Evolutionary conservation across 2,329 filamentous ascomycete genomes (phyloP).

Genomic region (Aphanocladium album): DNA sequence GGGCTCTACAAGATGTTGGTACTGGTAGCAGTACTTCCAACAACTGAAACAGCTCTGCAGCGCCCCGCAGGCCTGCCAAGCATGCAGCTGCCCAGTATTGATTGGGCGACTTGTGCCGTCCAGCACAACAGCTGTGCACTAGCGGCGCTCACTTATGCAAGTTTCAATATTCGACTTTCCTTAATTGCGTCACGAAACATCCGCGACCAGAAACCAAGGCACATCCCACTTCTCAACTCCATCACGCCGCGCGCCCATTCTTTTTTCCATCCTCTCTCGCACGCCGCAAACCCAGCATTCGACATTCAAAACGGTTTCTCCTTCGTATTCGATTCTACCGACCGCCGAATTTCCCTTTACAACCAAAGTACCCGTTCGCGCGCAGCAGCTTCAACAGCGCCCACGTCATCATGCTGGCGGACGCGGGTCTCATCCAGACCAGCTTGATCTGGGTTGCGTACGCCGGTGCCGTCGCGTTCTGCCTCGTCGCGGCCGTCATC

Average conservation of each 20-base stretch:
- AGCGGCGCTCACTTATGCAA: conserved; percentile 5
- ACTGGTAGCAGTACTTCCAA: neutral
- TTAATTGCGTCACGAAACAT: conserved; percentile 14
- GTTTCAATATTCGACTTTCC: neutral
- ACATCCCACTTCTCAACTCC: neutral
- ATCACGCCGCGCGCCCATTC: neutral
- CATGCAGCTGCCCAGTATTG: neutral
- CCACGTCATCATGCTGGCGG: conserved; percentile 27
- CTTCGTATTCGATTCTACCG: neutral
- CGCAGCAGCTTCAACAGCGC: neutral
- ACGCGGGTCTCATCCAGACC: conserved; percentile 67
- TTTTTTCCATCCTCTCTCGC: neutral
- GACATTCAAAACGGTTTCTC: neutral
- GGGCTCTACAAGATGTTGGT: too few relatives aligned
- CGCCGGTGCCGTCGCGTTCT: conserved; percentile 70
- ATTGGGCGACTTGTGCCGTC: neutral
- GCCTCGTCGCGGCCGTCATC: conserved; percentile 71
- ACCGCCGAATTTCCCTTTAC: neutral
- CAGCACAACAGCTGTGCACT: neutral
- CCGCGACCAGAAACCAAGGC: neutral
- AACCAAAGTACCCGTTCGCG: neutral
- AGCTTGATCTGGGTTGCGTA: conserved; percentile 95
- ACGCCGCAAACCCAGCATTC: neutral
- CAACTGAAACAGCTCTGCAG: neutral
- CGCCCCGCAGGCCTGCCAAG: neutral